Base-by-base conservation (phyloP, 2,329 filamentous ascomycete species). In the Pseudogymnoascus sp. region DNA sequence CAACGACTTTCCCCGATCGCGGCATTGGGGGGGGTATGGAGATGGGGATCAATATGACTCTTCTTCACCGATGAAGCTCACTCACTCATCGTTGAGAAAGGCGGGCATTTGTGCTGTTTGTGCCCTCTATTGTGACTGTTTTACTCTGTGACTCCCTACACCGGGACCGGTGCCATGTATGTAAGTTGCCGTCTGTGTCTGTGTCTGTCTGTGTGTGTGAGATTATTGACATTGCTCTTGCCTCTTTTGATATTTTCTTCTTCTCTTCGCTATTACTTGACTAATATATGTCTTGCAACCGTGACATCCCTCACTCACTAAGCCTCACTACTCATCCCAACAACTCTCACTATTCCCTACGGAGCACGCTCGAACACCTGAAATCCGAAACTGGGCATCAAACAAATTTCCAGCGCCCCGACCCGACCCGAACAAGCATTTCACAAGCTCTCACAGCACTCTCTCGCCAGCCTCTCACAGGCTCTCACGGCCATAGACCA, bases 341-440 rank as follows among this genome's bases (percentile, higher is more conserved):
- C 42, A 47, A 47, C 12, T 4, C 42, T 14, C 6, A 47, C 42
- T 47, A 47, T 47, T n/a, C 42, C 42, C 21, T 47, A 47, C 42
- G 42, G 42, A 26, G 42, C 42, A 47, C 42, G 26, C 42, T 47
- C 21, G 21, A 47, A 23, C 2, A 21, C 21, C 42, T 47, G 42
- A 26, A 47, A 47, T 47, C 42, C 42, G 21, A 47, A 47, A 47
- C 42, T 47, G 42, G 42, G 42, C 42, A 47, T 47, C 42, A 47
- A 47, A 47, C 42, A 47, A 18, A 47, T 47, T 47, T 47, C 42
- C 42, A 47, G 42, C 42, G 42, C 42, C 42, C 42, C 42, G 42
- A 47, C 42, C 42, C 42, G 42, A 47, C 42, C 42, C 42, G 42
- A 47, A 47, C 42, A 47, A 47, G 42, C 42, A 47, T 47, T 47